Evolutionary conservation across 2,329 filamentous ascomycete genomes (phyloP).

Genomic region (Botrytis byssoidea): DNA sequence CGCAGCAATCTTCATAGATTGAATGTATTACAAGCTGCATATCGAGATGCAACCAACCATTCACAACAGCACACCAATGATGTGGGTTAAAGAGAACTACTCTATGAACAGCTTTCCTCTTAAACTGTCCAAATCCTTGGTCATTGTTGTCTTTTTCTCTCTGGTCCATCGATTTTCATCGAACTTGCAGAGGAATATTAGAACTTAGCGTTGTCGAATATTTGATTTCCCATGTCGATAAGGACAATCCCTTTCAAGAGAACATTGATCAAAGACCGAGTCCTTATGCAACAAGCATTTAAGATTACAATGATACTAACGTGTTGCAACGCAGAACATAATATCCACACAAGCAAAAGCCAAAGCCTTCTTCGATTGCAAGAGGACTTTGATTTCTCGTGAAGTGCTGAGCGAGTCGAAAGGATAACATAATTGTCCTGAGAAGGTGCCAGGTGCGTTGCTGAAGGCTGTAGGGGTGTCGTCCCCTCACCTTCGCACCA

Average conservation of each 20-base stretch:
- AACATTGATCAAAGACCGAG: background rate
- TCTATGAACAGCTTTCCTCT: background rate
- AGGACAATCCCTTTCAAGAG: background rate
- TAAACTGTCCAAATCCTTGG: background rate
- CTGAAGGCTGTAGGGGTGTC: background rate
- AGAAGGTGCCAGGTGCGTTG: background rate
- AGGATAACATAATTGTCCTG: background rate
- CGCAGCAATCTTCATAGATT: accelerated
- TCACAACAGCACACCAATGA: background rate
- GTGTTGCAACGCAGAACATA: background rate
- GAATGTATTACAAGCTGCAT: no score
- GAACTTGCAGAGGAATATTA: no score
- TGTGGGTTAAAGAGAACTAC: background rate
- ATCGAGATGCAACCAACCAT: background rate
- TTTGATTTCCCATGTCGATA: background rate
- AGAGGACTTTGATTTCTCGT: background rate
- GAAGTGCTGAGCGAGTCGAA: background rate
- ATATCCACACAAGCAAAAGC: background rate
- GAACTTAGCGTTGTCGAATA: background rate
- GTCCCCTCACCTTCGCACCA: constrained; percentile 57
- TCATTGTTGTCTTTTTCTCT: background rate
- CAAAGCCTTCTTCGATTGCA: background rate
- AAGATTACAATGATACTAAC: background rate
- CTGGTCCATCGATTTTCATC: background rate
- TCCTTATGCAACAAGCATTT: background rate